Evolutionary conservation across 169 alveolate genomes (phyloP).

Genomic region (Miamiensis avidus): DNA sequence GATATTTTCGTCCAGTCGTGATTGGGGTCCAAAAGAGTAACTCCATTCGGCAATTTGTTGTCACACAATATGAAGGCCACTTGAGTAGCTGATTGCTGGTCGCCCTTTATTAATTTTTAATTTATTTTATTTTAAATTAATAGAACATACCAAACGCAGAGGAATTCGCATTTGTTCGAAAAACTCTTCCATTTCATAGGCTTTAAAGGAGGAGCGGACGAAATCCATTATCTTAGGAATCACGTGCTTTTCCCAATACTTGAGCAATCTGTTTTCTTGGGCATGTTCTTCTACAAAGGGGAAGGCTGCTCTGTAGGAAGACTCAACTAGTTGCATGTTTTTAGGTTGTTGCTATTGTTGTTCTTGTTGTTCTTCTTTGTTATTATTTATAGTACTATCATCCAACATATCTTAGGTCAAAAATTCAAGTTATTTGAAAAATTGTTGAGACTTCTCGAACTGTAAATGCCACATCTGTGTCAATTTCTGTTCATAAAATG

Average conservation of each 20-base stretch:
- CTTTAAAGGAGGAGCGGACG: slow-evolving; percentile 63
- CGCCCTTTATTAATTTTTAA: neutral
- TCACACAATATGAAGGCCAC: slow-evolving; percentile 77
- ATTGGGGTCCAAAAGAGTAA: slow-evolving; percentile 67
- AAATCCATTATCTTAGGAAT: slow-evolving; percentile 74
- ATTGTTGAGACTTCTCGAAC: no score
- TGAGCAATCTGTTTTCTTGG: slow-evolving; percentile 51
- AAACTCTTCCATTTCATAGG: slow-evolving; percentile 71
- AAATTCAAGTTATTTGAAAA: no score
- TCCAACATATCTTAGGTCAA: no score
- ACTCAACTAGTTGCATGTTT: no score
- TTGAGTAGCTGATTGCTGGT: neutral
- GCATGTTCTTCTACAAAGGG: neutral
- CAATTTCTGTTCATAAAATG: no score
- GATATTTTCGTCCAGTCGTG: slow-evolving; percentile 76
- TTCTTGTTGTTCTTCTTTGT: no score
- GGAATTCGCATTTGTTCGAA: slow-evolving; percentile 71
- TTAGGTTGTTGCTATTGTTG: no score
- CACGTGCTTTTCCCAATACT: slow-evolving; percentile 79
- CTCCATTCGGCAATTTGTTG: slow-evolving; percentile 69
- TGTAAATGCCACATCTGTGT: no score
- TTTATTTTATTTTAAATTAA: no score
- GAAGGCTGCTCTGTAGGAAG: neutral
- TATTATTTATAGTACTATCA: no score
- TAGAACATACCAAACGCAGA: slow-evolving; percentile 51